These are phyloP conservation scores for Rhexocercosporidium sp. DNA, from an alignment of 2,329 filamentous ascomycete genomes.

Conservation along the genomic window DNA sequence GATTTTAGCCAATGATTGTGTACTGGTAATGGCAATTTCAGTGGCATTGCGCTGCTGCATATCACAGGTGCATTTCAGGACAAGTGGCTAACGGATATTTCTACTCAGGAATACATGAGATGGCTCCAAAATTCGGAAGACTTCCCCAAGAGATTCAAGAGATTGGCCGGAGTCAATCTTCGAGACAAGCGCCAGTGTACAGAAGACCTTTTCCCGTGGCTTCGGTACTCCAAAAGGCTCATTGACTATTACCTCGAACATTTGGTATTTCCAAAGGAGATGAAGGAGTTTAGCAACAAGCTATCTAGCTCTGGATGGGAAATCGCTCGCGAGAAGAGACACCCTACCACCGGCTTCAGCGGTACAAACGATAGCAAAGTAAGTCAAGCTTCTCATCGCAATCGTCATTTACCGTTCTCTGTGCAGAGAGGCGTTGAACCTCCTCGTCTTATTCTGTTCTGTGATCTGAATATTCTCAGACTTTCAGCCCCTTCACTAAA, in stretches of 20 bases:
- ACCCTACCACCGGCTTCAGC: constrained; percentile 69
- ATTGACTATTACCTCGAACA: constrained; percentile 68
- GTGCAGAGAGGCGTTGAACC: background rate
- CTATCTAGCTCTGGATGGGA: constrained; percentile 73
- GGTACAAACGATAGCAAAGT: constrained; percentile 20
- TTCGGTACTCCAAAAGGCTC: constrained; percentile 56
- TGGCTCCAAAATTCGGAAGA: constrained; percentile 50
- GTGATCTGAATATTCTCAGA: background rate
- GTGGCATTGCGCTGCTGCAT: background rate
- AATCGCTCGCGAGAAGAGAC: constrained; percentile 51
- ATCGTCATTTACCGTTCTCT: background rate
- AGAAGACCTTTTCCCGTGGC: constrained; percentile 54
- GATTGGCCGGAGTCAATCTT: constrained; percentile 61
- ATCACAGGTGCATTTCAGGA: background rate
- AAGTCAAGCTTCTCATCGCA: background rate
- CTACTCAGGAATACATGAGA: constrained; percentile 51
- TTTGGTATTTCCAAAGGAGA: constrained; percentile 65
- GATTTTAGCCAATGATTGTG: background rate
- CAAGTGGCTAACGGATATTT: background rate
- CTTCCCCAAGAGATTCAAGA: constrained; percentile 46
- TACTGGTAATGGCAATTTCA: background rate
- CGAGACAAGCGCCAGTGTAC: constrained; percentile 56
- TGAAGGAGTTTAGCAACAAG: constrained; percentile 67
- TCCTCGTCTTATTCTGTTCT: background rate
- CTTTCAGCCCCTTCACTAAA: too few relatives aligned